Percentiles rank a stretch among this genome's conserved stretches.
Evolutionary conservation across 2,329 filamentous ascomycete genomes (phyloP).

Genomic region (Akanthomyces lecanii): DNA sequence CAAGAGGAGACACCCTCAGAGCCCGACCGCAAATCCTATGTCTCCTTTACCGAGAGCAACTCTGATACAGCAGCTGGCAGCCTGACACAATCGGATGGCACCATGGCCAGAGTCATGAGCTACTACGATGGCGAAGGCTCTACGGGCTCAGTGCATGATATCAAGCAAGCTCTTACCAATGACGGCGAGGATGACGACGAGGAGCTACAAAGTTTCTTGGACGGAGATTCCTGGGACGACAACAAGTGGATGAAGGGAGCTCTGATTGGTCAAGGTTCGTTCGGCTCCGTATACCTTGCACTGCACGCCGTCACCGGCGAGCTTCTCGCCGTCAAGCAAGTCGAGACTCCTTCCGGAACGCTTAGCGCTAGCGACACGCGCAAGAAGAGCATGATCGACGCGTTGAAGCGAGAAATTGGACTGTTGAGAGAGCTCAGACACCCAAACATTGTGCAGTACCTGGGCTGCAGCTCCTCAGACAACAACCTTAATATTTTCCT

Average conservation of each 20-base stretch:
- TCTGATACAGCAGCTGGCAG: constrained; percentile 68
- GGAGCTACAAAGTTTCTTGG: constrained; percentile 83
- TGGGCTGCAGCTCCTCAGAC: constrained; percentile 88
- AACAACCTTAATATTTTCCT: constrained; percentile 95
- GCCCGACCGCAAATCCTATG: constrained; percentile 89
- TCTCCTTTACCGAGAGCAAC: constrained; percentile 75
- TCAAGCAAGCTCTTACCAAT: constrained; percentile 79
- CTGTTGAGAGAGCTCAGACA: constrained; percentile 91
- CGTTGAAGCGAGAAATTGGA: constrained; percentile 92
- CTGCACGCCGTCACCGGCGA: constrained; percentile 95
- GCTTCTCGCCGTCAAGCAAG: constrained; percentile 96
- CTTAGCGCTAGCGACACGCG: constrained; percentile 70
- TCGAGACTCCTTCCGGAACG: constrained; percentile 82
- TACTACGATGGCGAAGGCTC: constrained; percentile 81
- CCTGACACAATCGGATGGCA: constrained; percentile 73
- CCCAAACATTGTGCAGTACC: constrained; percentile 95
- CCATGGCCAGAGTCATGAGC: constrained; percentile 61
- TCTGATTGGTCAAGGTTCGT: constrained; percentile 93
- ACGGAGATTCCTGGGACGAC: constrained; percentile 91
- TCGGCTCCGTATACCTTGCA: constrained; percentile 91
- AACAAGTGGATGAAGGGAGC: constrained; percentile 99
- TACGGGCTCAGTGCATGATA: constrained; percentile 69
- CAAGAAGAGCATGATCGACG: constrained; percentile 98
- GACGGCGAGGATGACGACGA: constrained; percentile 91
- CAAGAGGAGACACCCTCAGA: constrained; percentile 87